A percentile compares a stretch with the other conserved stretches of the same genome.
Conservation (phyloP, 441 rosid genomes). For the Daphne laureola region DNA sequence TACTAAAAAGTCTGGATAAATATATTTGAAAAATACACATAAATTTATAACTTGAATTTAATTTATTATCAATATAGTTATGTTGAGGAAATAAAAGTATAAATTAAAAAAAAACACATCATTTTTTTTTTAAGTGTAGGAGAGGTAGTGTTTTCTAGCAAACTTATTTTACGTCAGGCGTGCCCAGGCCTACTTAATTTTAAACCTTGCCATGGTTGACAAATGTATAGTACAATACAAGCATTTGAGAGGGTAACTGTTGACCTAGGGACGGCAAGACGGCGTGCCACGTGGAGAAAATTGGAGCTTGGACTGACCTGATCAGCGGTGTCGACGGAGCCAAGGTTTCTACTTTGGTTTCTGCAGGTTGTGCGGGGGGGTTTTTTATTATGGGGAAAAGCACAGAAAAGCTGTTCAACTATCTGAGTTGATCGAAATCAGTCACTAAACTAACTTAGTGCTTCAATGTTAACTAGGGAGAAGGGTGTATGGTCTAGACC, state of each 20-base stretch:
- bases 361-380: not conserved
- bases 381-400: not conserved
- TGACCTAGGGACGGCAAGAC: slow-evolving; percentile 10
- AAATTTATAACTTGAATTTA: no score
- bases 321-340: slow-evolving; percentile 28
- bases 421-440: not conserved
- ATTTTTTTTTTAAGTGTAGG: no score
- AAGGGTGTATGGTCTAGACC: not conserved
- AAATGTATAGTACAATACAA: not conserved
- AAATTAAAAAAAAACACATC: no score
- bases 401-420: not conserved
- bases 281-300: slow-evolving; percentile 38
- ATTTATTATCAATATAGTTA: no score
- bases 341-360: slow-evolving; percentile 13
- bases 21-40: no score
- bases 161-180: slow-evolving; percentile 8
- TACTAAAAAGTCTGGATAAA: no score
- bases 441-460: not conserved
- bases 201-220: slow-evolving; percentile 4
- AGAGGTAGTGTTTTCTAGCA: no score
- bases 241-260: not conserved
- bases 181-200: no score
- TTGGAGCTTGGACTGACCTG: slow-evolving; percentile 26
- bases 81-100: no score
- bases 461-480: not conserved